These are phyloP conservation scores for Yamadazyma diddensiae DNA, from an alignment of 1,139 yeast genomes.

Conservation along the genomic window DNA sequence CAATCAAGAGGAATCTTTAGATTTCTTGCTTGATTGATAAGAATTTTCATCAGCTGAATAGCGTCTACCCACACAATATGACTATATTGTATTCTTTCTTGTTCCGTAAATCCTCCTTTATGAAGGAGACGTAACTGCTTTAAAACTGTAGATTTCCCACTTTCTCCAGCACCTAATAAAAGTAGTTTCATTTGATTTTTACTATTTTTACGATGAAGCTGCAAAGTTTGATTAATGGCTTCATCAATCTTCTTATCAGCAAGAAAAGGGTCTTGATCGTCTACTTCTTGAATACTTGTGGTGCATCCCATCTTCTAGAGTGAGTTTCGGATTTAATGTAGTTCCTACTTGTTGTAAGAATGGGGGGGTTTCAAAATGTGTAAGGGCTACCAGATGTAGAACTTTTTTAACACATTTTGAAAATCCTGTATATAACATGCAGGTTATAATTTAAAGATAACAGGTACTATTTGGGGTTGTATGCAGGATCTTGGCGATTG, in stretches of 20 bases:
- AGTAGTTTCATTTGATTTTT: constrained; percentile 59
- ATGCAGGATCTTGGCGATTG: no score
- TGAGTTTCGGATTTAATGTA: constrained; percentile 1
- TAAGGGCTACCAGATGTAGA: no score
- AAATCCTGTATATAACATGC: constrained; percentile 2
- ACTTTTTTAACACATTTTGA: constrained; percentile 10
- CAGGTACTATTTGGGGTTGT: no score
- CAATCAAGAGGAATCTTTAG: constrained; percentile 59
- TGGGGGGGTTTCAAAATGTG: no score
- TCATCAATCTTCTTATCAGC: constrained; percentile 55
- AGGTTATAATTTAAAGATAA: neutral
- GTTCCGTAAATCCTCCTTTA: constrained; percentile 78
- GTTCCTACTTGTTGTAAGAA: no score
- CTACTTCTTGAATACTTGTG: constrained; percentile 50
- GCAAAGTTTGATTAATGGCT: constrained; percentile 65
- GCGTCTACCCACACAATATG: constrained; percentile 96
- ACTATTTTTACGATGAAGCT: constrained; percentile 48
- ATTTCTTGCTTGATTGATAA: constrained; percentile 70
- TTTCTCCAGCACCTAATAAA: constrained; percentile 90
- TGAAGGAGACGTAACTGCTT: constrained; percentile 88
- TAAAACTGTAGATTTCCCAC: constrained; percentile 94
- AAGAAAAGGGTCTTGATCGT: constrained; percentile 51
- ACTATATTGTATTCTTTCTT: constrained; percentile 76
- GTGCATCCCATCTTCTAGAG: constrained; percentile 59
- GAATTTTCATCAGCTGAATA: constrained; percentile 80